Conservation (phyloP, 495 filamentous ascomycete species). For the Sphaerosporella brunnea region DNA sequence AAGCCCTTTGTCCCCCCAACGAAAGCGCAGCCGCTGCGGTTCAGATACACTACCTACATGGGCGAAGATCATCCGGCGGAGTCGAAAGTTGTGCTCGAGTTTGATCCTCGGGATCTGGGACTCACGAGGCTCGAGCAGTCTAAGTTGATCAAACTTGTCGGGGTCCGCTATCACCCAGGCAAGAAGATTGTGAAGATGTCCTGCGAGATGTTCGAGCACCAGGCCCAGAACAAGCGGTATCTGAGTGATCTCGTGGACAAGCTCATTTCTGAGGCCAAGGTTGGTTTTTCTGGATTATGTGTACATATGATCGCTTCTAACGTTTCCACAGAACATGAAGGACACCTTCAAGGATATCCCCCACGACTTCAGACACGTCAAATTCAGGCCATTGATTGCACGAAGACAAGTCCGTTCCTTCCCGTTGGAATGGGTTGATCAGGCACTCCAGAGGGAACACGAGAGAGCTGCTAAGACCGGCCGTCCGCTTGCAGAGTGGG, state of each 20-base stretch:
- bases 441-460: conserved; percentile 9
- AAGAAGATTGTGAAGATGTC: conserved; percentile 75
- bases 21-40: conserved; percentile 52
- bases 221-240: conserved; percentile 91
- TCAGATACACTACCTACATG: conserved; percentile 94
- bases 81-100: conserved; percentile 84
- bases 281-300: conserved; percentile 20
- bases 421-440: conserved; percentile 51
- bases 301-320: not conserved
- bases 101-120: conserved; percentile 50
- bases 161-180: conserved; percentile 76
- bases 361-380: conserved; percentile 76
- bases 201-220: conserved; percentile 69
- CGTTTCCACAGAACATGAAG: conserved; percentile 35
- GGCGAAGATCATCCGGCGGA: conserved; percentile 84
- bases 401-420: conserved; percentile 32
- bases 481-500: not conserved
- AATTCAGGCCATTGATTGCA: conserved; percentile 40
- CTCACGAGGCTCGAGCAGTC: conserved; percentile 47
- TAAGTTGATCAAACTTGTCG: conserved; percentile 77
- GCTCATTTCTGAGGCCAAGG: conserved; percentile 58
- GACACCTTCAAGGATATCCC: conserved; percentile 83
- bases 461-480: not conserved
- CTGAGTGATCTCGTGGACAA: conserved; percentile 58
- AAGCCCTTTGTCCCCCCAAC: conserved; percentile 61